Evolutionary conservation across 371 early-diverging fungal species (phyloP).

Genomic region (Coemansia sp.): DNA sequence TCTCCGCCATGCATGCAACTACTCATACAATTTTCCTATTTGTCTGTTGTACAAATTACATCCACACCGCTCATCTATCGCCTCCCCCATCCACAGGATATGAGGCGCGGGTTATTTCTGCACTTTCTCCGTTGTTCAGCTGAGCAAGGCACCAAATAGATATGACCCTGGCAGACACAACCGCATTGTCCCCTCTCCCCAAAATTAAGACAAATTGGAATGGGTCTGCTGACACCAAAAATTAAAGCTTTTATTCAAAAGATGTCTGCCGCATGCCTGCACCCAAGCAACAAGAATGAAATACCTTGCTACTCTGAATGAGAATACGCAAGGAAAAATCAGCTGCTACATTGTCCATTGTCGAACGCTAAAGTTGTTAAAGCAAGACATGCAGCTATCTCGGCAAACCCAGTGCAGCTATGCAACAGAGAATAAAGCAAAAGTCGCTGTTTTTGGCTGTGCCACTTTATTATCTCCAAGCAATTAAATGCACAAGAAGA

Average conservation of each 20-base stretch:
- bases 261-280: not conserved
- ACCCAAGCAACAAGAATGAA: not conserved
- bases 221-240: slow-evolving; percentile 1
- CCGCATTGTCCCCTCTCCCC: not conserved
- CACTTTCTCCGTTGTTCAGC: not conserved
- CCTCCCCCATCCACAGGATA: not conserved
- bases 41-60: not conserved
- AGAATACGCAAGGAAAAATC: not conserved
- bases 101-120: not conserved
- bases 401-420: slow-evolving; percentile 8
- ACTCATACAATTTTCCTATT: not conserved
- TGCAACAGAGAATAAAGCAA: slow-evolving; percentile 2
- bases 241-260: slow-evolving; percentile 1
- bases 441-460: slow-evolving; percentile 5
- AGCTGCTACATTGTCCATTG: no score
- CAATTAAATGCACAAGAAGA: slow-evolving; percentile 21
- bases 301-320: not conserved
- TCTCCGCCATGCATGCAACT: slow-evolving; percentile 3
- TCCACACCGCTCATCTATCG: not conserved
- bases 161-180: not conserved
- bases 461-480: slow-evolving; percentile 7
- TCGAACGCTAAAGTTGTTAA: not conserved
- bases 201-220: not conserved
- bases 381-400: slow-evolving; percentile 7
- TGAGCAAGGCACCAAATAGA: not conserved